phyloP scores from a whole-genome alignment of 768 basidiomycete genomes.

The Tricholoma matsutake region DNA sequence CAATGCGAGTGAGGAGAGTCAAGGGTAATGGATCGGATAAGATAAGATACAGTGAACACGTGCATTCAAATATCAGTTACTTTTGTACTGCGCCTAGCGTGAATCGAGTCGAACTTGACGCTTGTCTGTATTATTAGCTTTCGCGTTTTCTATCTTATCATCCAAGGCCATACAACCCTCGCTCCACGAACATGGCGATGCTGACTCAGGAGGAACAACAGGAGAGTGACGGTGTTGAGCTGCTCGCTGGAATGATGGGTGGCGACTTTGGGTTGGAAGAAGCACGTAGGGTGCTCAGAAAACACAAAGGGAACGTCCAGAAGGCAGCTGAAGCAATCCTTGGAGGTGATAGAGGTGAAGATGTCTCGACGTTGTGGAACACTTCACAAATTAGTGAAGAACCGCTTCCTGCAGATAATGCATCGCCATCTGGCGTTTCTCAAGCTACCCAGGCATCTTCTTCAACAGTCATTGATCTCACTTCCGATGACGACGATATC shows the following conservation, averaged over 20 bases:
- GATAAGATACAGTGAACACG: background rate
- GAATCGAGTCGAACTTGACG: background rate
- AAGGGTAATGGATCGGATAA: constrained; percentile 29
- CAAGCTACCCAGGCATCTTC: constrained; percentile 16
- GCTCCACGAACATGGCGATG: background rate
- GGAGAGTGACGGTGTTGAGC: constrained; percentile 31
- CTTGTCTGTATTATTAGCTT: background rate
- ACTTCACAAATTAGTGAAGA: constrained; percentile 20
- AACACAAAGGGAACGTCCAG: constrained; percentile 55
- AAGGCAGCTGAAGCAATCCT: constrained; percentile 55
- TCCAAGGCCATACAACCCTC: background rate
- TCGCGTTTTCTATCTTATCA: background rate
- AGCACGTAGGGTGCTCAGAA: constrained; percentile 54
- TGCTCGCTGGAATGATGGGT: constrained; percentile 33
- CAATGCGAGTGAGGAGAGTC: constrained; percentile 67
- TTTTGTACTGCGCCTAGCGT: background rate
- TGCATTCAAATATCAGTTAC: background rate
- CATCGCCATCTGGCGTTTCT: constrained; percentile 5
- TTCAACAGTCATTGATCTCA: constrained; percentile 55
- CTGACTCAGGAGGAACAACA: constrained; percentile 25
- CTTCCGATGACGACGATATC: constrained; percentile 53
- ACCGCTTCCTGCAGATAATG: constrained; percentile 13
- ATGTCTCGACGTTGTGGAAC: constrained; percentile 16
- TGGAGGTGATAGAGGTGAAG: constrained; percentile 45
- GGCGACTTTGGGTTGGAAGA: constrained; percentile 40